Base-by-base conservation (phyloP, 768 basidiomycete genomes). In the Leccinum uliginosum region DNA sequence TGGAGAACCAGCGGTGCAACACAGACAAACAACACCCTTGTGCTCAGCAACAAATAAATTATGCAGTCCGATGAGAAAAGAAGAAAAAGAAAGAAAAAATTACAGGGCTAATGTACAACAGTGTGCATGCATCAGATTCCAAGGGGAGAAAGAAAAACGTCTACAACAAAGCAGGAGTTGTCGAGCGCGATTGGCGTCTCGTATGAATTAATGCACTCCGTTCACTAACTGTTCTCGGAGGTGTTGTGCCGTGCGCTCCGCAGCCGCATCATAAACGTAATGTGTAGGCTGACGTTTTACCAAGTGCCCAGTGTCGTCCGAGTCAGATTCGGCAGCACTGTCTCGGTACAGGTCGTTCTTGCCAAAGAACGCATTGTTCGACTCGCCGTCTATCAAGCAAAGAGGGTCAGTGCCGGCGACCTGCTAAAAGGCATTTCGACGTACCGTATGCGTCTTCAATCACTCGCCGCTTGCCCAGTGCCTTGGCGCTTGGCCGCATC, bases 191-290 rank as follows among this genome's bases (percentile, higher is more conserved):
- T 45, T 14, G 14, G 26, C 53, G 54, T 46, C 44, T 45, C 32
- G 17, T 50, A 19, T 6, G 17, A 51, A 61, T 62, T 71, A 81
- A 68, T 80, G 79, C 52, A 81, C 76, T 23, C 78, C 80, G 61
- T 80, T 80, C 7, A 78, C 76, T 24, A 75, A 56, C 24, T 72
- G 78, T 60, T 83, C 78, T 56, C 73, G 73, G 53, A 87, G 75
- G 55, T 83, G 76, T 73, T 84, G 78, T 61, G 81, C 75, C 52
- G 83, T 83, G 59, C 89, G 81, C 70, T 96, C 93, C 24, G 91
- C 91, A 6, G 87, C 91, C 0, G 93, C 93, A 67, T 97, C 93
- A 69, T 97, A 97, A n/a, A 89, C 91, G 71, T 87, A 94, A 14
- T 81, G 81, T 24, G 83, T 78, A 3, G 83, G 81, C 19, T 73